phyloP scores from a whole-genome alignment of 495 filamentous ascomycete species.

The Oidiodendron maius region DNA sequence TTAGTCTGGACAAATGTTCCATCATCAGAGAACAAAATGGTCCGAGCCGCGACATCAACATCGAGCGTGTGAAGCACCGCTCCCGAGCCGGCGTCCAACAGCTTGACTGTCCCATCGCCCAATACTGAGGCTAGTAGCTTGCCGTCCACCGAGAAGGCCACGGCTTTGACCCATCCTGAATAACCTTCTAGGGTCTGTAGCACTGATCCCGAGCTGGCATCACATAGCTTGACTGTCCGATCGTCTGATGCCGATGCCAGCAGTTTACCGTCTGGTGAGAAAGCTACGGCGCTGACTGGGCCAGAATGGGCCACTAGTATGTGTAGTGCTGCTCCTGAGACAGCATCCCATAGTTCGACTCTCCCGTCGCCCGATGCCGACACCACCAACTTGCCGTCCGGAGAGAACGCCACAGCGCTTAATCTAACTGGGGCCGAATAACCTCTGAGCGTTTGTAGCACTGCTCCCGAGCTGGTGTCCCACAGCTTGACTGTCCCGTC shows the following conservation, averaged over 20 bases:
- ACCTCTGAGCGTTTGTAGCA: slow-evolving; percentile 17
- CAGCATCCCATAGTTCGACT: slow-evolving; percentile 72
- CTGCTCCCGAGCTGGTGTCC: no score
- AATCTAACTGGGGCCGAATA: slow-evolving; percentile 12
- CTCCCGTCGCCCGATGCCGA: slow-evolving; percentile 82
- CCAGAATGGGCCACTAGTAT: neutral
- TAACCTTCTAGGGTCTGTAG: slow-evolving; percentile 8
- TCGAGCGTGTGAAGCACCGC: slow-evolving; percentile 17
- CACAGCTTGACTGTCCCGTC: no score
- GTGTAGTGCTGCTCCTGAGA: neutral
- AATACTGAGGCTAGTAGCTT: no score
- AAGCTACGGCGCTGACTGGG: slow-evolving; percentile 60
- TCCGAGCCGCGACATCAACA: no score
- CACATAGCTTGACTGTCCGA: no score
- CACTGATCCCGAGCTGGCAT: slow-evolving; percentile 74
- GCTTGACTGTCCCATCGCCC: no score
- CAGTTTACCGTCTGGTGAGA: slow-evolving; percentile 85
- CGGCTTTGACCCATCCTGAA: neutral
- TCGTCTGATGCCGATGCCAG: no score
- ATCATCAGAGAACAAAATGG: no score
- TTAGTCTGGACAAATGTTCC: no score
- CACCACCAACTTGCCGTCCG: slow-evolving; percentile 70
- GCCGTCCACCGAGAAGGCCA: slow-evolving; percentile 1
- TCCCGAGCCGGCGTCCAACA: neutral
- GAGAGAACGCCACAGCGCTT: slow-evolving; percentile 24